Conservation (phyloP, 179 eudicot genomes). For the Corrigiola litoralis region DNA sequence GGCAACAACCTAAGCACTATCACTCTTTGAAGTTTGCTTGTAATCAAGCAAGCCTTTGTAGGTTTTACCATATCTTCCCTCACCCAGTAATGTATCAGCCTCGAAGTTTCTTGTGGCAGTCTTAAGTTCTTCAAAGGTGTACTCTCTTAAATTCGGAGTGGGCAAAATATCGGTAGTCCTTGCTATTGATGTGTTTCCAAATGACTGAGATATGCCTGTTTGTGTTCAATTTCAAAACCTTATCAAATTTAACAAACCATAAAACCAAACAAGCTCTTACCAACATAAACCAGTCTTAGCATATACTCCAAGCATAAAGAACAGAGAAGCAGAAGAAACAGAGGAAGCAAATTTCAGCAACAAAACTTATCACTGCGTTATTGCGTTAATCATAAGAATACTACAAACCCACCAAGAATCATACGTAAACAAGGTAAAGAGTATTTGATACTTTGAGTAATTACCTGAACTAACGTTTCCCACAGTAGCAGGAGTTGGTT, state of each 20-base stretch:
- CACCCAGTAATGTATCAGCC: constrained; percentile 58
- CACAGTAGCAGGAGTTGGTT: constrained; percentile 36
- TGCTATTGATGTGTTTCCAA: constrained; percentile 38
- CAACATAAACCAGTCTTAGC: not conserved
- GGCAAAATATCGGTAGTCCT: constrained; percentile 41
- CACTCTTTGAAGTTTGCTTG: constrained; percentile 29
- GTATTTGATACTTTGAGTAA: not conserved
- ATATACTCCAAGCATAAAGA: not conserved
- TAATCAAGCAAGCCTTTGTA: constrained; percentile 79
- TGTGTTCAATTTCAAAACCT: not conserved
- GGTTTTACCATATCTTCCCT: constrained; percentile 91
- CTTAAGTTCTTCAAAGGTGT: constrained; percentile 54
- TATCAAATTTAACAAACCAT: not conserved
- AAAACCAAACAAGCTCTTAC: not conserved
- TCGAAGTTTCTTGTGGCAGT: constrained; percentile 65
- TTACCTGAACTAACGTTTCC: constrained; percentile 50
- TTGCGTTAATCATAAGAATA: too few species aligned
- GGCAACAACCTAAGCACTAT: constrained; percentile 54
- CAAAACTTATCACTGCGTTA: not conserved
- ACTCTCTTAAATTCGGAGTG: constrained; percentile 56
- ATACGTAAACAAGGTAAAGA: not conserved
- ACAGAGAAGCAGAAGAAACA: not conserved
- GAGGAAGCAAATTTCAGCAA: not conserved
- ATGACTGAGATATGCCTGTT: constrained; percentile 43
- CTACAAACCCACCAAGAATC: not conserved